Evolutionary conservation across 495 filamentous ascomycete species (phyloP), one percentile per base, ranked within the genome.

Genomic region (Articulospora tetracladia): DNA sequence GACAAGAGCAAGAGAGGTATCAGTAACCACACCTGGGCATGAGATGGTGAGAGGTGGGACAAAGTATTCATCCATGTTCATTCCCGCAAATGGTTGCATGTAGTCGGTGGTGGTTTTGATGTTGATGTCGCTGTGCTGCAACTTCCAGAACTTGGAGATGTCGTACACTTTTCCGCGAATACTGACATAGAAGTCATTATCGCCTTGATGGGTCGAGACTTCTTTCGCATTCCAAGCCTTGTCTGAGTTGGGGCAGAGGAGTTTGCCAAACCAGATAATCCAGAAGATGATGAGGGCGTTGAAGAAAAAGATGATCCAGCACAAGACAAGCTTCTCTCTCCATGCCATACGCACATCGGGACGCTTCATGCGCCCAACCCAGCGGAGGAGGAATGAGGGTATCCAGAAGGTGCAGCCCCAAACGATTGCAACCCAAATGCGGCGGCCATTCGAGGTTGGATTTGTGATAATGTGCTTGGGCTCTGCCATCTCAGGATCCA

Each of bases 311-410:
- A 98, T 98, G 58, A 97, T 59, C 30, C 88, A 73, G 25, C 91
- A 82, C 11, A 98, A 78, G 4, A 96, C 86, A 39, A 98, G 36
- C 73, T 98, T 98, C 66, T 98, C 94, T 69, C 65, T 64, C 94
- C 94, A 98, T 4, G 94, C 94, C 84, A 98, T 89, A 1, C 94
- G 88, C 44, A 98, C 90, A 74, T 98, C 94, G 1, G 94, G 94
- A 44, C 94, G 86, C 74, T 96, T 96, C 94, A 98, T 98, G 20
- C 94, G 88, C 19, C 94, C 94, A 61, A 98, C 65, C 54, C 81
- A 88, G n/a, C 78, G 78, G 1, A 98, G 81, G 0, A 86, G 53
- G 53, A 92, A 92, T 1, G 93, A 97, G 0, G 94, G 94, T 62
- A 97, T 95, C 92, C 91, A 98, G 68, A 91, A 98, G 1, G 94